Evolutionary conservation across 768 basidiomycete species (phyloP), one percentile per base, ranked within the genome.

Genomic region (Amylocystis lapponica): DNA sequence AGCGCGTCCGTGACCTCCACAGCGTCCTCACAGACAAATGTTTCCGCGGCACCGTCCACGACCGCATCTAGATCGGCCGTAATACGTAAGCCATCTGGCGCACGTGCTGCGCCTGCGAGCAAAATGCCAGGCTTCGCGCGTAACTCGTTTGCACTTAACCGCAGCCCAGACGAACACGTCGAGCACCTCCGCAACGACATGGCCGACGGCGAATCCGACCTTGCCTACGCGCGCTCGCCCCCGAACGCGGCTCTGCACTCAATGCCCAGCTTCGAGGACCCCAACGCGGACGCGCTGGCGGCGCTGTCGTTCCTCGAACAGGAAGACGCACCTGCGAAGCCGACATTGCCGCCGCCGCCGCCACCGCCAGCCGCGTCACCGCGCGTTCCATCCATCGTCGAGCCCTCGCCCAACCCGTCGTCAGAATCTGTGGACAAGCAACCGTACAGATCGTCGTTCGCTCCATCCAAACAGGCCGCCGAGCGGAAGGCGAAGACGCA

Each of bases 401-500:
- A 58, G 39, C 58, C 63, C 1, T 49, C 51, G 29, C 49, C 51
- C 27, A 47, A 50, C 27, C 62, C 58, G 3, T 61, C 60, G 19
- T 52, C 55, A 17, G 41, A 53, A 14, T 51, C 61, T 19, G 42
- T 46, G 9, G 39, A 50, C 19, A 53, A 54, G 16, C 41, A 64
- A 1, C 75, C 78, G 41, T 86, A 75, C 66, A 81, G 79, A 41
- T 94, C 92, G 0, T 92, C 94, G 3, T 97, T 97, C 59, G 87
- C 91, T 0, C 83, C 83, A 2, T 88, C 86, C 14, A 86, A 78
- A 55, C 79, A 83, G 50, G 91, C 91, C 29, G 79, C 80, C 17
- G 84, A 97, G 57, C 76, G 95, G 41, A 85, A 86, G 54, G 86
- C 87, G 7, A 88, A 86, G 58, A 73, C 77, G 12, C 82, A 94